phyloP scores from a whole-genome alignment of 2,329 filamentous ascomycete species.

The Fusarium poae region DNA sequence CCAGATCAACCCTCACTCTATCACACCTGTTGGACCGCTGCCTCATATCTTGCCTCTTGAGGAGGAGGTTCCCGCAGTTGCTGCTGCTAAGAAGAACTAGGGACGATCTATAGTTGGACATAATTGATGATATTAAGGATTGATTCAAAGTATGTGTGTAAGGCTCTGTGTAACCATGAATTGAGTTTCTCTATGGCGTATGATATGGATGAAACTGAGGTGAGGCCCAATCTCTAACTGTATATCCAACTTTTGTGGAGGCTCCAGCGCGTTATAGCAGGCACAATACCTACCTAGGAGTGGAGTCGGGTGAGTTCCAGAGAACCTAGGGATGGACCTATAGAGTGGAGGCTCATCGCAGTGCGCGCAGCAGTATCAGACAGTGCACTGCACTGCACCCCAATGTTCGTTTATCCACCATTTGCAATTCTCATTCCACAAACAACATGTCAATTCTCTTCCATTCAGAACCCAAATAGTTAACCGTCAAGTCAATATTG shows the following conservation, averaged over 20 bases:
- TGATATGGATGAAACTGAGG: slow-evolving; percentile 21
- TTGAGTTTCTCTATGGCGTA: slow-evolving; percentile 1
- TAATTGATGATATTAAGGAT: neutral
- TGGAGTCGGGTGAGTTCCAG: slow-evolving; percentile 4
- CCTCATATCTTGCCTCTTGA: slow-evolving; percentile 83
- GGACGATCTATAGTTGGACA: neutral
- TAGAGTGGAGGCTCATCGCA: slow-evolving; percentile 21
- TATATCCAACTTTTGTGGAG: slow-evolving; percentile 30
- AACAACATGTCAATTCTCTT: slow-evolving; percentile 9
- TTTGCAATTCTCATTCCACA: slow-evolving; percentile 21
- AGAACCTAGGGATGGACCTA: neutral
- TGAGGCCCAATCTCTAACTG: slow-evolving; percentile 21
- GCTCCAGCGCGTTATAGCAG: neutral
- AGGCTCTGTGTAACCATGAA: slow-evolving; percentile 15
- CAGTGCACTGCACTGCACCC: slow-evolving; percentile 5
- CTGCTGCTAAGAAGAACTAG: slow-evolving; percentile 60
- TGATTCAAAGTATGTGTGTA: neutral
- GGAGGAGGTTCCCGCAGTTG: slow-evolving; percentile 77
- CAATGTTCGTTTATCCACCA: neutral
- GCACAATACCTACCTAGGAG: neutral
- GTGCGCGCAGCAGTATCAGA: slow-evolving; percentile 23
- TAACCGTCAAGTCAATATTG: neutral
- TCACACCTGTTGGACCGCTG: slow-evolving; percentile 87
- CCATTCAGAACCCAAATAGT: neutral
- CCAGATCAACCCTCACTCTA: slow-evolving; percentile 76